A percentile compares a stretch with the other conserved stretches of the same genome.
These are phyloP conservation scores for Globisporangium lucens DNA, from an alignment of 352 stramenopile genomes.

Conservation along the genomic window DNA sequence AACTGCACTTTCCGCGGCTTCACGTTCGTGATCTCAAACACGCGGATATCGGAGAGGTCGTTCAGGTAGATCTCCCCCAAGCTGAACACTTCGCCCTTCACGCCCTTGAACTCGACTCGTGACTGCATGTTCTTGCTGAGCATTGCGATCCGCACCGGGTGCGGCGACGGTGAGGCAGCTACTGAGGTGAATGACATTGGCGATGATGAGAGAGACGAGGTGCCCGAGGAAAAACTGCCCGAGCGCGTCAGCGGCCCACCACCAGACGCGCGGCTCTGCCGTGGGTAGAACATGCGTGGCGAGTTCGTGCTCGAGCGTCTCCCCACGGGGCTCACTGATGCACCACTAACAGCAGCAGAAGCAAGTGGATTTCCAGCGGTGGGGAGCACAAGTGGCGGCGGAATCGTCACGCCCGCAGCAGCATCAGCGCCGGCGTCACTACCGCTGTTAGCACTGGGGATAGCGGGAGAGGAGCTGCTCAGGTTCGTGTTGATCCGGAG, in stretches of 20 bases:
- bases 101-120: conserved; percentile 44
- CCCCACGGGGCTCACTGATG: neutral
- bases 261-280: conserved; percentile 7
- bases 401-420: neutral
- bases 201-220: conserved; percentile 18
- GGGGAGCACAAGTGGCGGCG: conserved; percentile 7
- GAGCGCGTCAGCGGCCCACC: conserved; percentile 10
- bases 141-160: conserved; percentile 46
- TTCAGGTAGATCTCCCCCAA: conserved; percentile 87
- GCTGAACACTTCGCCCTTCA: conserved; percentile 52
- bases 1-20: conserved; percentile 49
- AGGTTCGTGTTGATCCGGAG: conserved; percentile 20
- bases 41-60: conserved; percentile 79
- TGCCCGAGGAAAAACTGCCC: conserved; percentile 18
- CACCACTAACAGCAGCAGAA: neutral
- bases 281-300: conserved; percentile 14
- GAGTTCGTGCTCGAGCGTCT: conserved; percentile 13
- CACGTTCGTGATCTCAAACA: conserved; percentile 78
- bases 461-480: conserved; percentile 1
- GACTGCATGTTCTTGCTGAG: conserved; percentile 60
- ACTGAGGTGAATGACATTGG: conserved; percentile 6
- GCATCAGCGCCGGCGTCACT: neutral
- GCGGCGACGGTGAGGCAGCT: conserved; percentile 23
- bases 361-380: neutral
- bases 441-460: neutral